A percentile compares a stretch with the other conserved stretches of the same genome.
Evolutionary conservation across 208 protist genomes (phyloP).

Genomic region (Entamoeba histolytica): DNA sequence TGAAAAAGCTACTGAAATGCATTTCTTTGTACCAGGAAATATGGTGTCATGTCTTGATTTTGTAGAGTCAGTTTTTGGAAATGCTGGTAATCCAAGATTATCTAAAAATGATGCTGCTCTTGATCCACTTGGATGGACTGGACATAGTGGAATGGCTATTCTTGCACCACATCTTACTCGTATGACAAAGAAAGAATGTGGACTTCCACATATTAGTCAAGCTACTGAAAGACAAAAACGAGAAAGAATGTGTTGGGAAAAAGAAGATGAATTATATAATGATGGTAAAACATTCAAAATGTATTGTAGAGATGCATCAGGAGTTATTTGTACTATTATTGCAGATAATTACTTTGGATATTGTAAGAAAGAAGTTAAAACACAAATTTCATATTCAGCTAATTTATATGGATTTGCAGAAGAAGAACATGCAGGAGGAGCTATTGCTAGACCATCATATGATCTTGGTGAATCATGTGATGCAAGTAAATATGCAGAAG

Average conservation of each 20-base stretch:
- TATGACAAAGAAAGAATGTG: conserved; percentile 26
- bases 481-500: neutral
- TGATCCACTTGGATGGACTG: conserved; percentile 20
- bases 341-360: conserved; percentile 41
- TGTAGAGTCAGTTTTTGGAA: conserved; percentile 34
- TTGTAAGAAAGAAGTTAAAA: conserved; percentile 39
- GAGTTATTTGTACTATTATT: conserved; percentile 29
- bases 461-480: conserved; percentile 9
- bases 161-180: conserved; percentile 27
- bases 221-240: conserved; percentile 23
- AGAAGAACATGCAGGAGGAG: conserved; percentile 36
- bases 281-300: conserved; percentile 34
- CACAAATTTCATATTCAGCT: conserved; percentile 25
- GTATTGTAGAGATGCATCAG: conserved; percentile 4
- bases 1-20: conserved; percentile 20
- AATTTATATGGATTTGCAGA: conserved; percentile 27
- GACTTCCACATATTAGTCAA: conserved; percentile 28
- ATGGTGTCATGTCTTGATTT: conserved; percentile 31
- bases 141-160: conserved; percentile 30
- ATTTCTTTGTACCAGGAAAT: conserved; percentile 25
- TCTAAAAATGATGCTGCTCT: conserved; percentile 20
- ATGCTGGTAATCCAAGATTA: conserved; percentile 27
- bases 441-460: conserved; percentile 14
- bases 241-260: conserved; percentile 31
- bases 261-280: conserved; percentile 31